These are phyloP conservation scores for Colletotrichum australisinense DNA, from an alignment of 2,329 filamentous ascomycete genomes.

Conservation along the genomic window DNA sequence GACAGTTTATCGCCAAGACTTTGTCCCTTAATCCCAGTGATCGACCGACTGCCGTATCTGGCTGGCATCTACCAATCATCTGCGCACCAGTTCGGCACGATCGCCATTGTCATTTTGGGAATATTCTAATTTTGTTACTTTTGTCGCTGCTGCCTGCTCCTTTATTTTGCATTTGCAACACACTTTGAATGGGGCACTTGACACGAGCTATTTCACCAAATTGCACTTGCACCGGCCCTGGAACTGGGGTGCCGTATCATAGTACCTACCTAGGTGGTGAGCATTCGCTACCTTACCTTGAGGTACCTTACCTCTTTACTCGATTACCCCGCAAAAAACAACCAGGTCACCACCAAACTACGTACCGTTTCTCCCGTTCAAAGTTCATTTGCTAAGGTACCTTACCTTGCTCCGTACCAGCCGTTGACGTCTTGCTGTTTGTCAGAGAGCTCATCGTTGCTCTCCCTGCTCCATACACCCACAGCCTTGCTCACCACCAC, in stretches of 20 bases:
- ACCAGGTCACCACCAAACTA: not conserved
- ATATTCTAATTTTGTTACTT: not conserved
- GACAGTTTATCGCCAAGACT: constrained; percentile 21
- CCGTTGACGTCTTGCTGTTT: constrained; percentile 7
- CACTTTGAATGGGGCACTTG: not conserved
- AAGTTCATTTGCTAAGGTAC: constrained; percentile 8
- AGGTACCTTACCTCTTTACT: not conserved
- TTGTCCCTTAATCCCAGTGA: constrained; percentile 16
- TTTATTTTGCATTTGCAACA: not conserved
- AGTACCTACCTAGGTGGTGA: not conserved
- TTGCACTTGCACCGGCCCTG: not conserved
- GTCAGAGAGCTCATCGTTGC: not conserved
- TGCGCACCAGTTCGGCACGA: not conserved
- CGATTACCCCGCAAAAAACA: constrained; percentile 28
- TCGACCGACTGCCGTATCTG: constrained; percentile 25
- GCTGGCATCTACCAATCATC: constrained; percentile 7
- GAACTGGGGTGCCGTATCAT: not conserved
- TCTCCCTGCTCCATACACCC: constrained; percentile 11
- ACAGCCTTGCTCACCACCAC: not conserved
- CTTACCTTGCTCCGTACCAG: not conserved
- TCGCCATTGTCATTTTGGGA: not conserved
- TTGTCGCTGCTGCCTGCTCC: constrained; percentile 13
- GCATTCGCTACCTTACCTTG: too few relatives aligned
- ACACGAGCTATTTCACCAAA: not conserved
- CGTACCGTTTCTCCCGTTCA: not conserved